A percentile compares a stretch with the other conserved stretches of the same genome.
These are phyloP conservation scores for Cucurbita maxima DNA, from an alignment of 306 rosid species.

Conservation along the genomic window DNA sequence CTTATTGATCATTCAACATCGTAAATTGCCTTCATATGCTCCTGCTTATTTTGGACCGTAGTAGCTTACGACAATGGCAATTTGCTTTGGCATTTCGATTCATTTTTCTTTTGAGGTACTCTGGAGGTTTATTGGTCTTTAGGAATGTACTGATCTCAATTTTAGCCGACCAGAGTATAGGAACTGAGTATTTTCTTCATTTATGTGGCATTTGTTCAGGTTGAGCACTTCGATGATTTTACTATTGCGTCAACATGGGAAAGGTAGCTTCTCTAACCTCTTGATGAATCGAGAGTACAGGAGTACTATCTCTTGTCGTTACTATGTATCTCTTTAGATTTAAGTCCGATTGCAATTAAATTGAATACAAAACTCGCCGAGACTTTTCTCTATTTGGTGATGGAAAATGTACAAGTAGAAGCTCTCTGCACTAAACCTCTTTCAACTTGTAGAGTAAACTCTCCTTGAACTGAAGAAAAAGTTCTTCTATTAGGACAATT, in stretches of 20 bases:
- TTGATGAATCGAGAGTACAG: neutral
- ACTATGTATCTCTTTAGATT: neutral
- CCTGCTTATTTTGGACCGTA: neutral
- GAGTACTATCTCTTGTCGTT: neutral
- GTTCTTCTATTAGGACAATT: neutral
- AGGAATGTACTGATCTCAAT: neutral
- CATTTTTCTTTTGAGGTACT: neutral
- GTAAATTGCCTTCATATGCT: neutral
- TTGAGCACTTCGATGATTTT: slow-evolving; percentile 94
- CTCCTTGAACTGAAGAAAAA: neutral
- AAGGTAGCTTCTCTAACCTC: slow-evolving; percentile 30
- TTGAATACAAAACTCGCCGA: neutral
- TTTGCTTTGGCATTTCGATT: neutral
- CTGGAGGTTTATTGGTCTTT: neutral
- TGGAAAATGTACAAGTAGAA: neutral
- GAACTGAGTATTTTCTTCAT: neutral
- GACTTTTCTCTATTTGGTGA: neutral
- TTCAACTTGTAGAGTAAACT: neutral
- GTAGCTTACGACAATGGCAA: neutral
- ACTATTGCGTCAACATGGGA: slow-evolving; percentile 96
- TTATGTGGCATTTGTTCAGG: slow-evolving; percentile 23
- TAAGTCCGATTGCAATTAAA: neutral
- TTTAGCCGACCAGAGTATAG: neutral
- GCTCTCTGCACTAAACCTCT: neutral
- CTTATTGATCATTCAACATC: neutral